These are phyloP conservation scores for Blastocladiella britannica DNA, from an alignment of 192 early-diverging fungal genomes.

Conservation along the genomic window DNA sequence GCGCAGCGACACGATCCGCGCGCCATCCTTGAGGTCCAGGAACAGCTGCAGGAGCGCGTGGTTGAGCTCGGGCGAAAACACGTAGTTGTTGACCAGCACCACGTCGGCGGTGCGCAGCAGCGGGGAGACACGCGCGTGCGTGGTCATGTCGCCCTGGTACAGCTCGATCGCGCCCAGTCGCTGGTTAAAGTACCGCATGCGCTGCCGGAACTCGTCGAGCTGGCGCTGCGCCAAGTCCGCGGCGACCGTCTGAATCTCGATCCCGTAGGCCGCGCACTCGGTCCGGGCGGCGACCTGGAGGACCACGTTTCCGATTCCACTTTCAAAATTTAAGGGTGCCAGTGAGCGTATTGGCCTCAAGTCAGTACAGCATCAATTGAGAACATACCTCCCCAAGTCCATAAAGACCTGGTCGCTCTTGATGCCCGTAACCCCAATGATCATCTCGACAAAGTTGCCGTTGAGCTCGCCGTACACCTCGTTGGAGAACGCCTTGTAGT, in stretches of 20 bases:
- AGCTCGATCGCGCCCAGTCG: conserved; percentile 39
- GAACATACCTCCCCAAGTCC: conserved; percentile 42
- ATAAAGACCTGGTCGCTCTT: conserved; percentile 52
- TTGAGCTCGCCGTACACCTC: conserved; percentile 95
- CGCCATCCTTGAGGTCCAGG: conserved; percentile 73
- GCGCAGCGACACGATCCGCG: conserved; percentile 64
- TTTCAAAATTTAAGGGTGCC: no score
- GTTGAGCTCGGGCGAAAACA: conserved; percentile 68
- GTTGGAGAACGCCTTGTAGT: conserved; percentile 74
- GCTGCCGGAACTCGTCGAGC: conserved; percentile 57
- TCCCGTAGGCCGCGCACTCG: conserved; percentile 58
- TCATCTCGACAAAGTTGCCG: conserved; percentile 54
- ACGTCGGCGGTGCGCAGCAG: conserved; percentile 68
- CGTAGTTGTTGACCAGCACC: conserved; percentile 91
- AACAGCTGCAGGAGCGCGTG: conserved; percentile 63
- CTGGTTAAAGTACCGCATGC: conserved; percentile 42
- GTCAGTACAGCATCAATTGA: no score
- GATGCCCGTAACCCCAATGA: conserved; percentile 52
- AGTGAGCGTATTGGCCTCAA: not conserved
- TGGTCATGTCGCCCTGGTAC: conserved; percentile 69
- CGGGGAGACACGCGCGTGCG: conserved; percentile 37
- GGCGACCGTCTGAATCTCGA: conserved; percentile 82
- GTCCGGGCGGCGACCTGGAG: conserved; percentile 82
- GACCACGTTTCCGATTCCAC: conserved; percentile 91
- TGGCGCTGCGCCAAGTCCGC: conserved; percentile 55